Evolutionary conservation across 192 early-diverging fungal species (phyloP).

Genomic region (Coemansia sp.): DNA sequence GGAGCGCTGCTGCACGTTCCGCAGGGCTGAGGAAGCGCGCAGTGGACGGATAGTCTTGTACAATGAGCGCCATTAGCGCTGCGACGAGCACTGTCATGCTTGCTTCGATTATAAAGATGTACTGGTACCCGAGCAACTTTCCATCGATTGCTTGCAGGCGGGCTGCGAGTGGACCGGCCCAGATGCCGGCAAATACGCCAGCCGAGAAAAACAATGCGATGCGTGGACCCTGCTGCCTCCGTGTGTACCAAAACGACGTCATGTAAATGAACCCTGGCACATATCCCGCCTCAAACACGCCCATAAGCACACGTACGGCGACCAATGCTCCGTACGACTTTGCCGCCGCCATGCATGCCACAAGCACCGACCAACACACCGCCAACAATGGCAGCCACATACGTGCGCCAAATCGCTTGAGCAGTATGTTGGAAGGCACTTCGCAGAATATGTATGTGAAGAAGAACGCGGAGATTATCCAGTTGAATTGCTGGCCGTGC

Average conservation of each 20-base stretch:
- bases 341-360: slow-evolving; percentile 61
- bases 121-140: slow-evolving; percentile 35
- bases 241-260: slow-evolving; percentile 57
- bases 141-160: slow-evolving; percentile 36
- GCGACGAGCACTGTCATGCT: slow-evolving; percentile 53
- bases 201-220: slow-evolving; percentile 56
- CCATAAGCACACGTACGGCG: slow-evolving; percentile 42
- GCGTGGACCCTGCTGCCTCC: slow-evolving; percentile 44
- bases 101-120: slow-evolving; percentile 64
- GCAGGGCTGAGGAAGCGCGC: slow-evolving; percentile 59
- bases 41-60: slow-evolving; percentile 58
- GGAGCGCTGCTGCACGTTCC: slow-evolving; percentile 51
- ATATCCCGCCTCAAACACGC: slow-evolving; percentile 63
- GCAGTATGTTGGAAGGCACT: slow-evolving; percentile 61
- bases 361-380: slow-evolving; percentile 43
- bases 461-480: slow-evolving; percentile 62
- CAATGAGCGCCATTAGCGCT: slow-evolving; percentile 34
- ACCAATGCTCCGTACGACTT: slow-evolving; percentile 58
- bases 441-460: slow-evolving; percentile 66
- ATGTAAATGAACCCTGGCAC: slow-evolving; percentile 69
- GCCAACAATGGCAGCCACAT: slow-evolving; percentile 54
- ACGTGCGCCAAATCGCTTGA: slow-evolving; percentile 44
- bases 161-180: slow-evolving; percentile 49
- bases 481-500: slow-evolving; percentile 52
- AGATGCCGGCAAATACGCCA: slow-evolving; percentile 49